Evolutionary conservation across 305 asterid species (phyloP), one percentile per base, ranked within the genome.

Genomic region (Fraxinus velutina): DNA sequence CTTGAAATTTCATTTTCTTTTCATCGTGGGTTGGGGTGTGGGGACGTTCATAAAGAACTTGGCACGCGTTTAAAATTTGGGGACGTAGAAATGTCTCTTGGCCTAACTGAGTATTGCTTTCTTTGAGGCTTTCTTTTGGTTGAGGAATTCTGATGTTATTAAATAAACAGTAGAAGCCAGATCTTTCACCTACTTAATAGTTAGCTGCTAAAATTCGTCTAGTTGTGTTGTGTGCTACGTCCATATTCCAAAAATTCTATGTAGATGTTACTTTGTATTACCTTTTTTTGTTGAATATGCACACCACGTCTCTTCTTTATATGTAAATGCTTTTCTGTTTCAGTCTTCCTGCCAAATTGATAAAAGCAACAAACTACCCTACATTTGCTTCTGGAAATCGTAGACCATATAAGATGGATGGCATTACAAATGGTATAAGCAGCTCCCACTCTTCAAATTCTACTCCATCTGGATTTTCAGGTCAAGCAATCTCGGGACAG

Each of bases 271-370:
- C 66, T 70, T 22, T 52, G 57, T 12, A 13, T 44, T 12, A 24
- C 37, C 57, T 33, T 27, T 17, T 36, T 15, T 74, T 30, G 21
- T 52, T 47, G 57, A 6, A 30, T 55, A 21, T 39, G 34, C 27
- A 57, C 55, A 62, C 55, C 47, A 64, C 34, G 50, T 74, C 7
- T 34, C 13, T 68, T 15, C 73, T 77, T 34, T 34, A 75, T 68
- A 74, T 82, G 76, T 52, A 64, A 77, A 68, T 80, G 47, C 44
- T 79, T 86, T 37, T 66, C 37, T 60, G 57, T 80, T 15, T 68
- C 89, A 93, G 98, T 79, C 88, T 93, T 68, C 90, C 96, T 66
- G 83, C 91, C 73, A 89, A 86, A 79, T 42, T 71, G 80, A 87
- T 83, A n/a, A 91, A 90, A 84, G 79, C 86, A 39, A 76, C 57